Evolutionary conservation across 2,329 filamentous ascomycete genomes (phyloP).

Genomic region (Exophiala dermatitidis): DNA sequence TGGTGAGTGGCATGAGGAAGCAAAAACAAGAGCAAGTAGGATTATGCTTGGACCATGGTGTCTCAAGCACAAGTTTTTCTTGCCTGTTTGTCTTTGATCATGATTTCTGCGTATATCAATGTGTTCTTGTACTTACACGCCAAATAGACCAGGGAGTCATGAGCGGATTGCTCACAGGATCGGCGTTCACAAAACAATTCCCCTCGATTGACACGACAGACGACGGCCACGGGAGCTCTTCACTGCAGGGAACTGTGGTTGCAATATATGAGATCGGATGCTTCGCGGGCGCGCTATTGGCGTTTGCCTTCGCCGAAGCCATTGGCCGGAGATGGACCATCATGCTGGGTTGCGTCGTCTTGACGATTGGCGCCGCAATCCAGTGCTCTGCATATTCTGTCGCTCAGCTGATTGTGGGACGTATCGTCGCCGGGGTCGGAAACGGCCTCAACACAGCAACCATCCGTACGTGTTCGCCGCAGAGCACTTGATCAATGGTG

Average conservation of each 20-base stretch:
- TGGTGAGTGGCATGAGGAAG: constrained; percentile 26
- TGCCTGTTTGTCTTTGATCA: too few relatives aligned
- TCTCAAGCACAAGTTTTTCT: too few relatives aligned
- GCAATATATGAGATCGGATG: constrained; percentile 43
- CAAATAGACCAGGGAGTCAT: constrained; percentile 61
- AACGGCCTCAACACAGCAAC: constrained; percentile 19
- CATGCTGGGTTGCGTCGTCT: constrained; percentile 43
- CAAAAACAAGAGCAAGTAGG: too few relatives aligned
- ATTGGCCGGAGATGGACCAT: constrained; percentile 47
- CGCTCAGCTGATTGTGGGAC: constrained; percentile 25
- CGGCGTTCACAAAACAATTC: constrained; percentile 51
- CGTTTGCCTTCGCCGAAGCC: constrained; percentile 44
- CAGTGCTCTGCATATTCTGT: constrained; percentile 26
- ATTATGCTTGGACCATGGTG: too few relatives aligned
- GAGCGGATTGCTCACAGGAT: constrained; percentile 64
- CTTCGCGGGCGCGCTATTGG: constrained; percentile 43
- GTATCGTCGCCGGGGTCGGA: constrained; percentile 26
- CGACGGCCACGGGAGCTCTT: constrained; percentile 6
- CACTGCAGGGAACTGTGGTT: constrained; percentile 16
- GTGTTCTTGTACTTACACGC: too few relatives aligned
- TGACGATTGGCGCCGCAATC: constrained; percentile 36
- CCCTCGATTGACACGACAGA: constrained; percentile 40
- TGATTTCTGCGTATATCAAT: too few relatives aligned
- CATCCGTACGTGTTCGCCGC: background rate
- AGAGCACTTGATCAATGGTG: background rate